Conservation (phyloP, 371 early-diverging fungal species). For the Gilbertella persicaria region DNA sequence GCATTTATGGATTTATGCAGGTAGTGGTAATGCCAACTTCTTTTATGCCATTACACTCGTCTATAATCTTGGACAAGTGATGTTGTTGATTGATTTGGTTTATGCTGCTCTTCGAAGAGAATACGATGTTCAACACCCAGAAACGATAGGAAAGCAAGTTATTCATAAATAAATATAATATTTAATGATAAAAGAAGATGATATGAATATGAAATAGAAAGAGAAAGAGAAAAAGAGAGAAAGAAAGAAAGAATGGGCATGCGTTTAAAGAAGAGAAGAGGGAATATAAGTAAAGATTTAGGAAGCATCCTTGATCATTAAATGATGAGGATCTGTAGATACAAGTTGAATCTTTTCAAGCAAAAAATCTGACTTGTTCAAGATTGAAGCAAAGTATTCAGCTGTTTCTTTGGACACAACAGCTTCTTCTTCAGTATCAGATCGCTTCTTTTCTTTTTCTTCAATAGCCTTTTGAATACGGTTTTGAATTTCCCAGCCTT, state of each 20-base stretch:
- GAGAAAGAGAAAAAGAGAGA: no score
- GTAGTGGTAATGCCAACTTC: constrained; percentile 96
- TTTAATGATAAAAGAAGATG: no score
- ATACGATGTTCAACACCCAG: constrained; percentile 72
- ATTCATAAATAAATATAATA: constrained; percentile 50
- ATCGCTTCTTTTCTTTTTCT: constrained; percentile 68
- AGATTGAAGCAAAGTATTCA: constrained; percentile 64
- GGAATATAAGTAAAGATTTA: not conserved
- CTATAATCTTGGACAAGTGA: constrained; percentile 80
- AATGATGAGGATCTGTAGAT: constrained; percentile 20
- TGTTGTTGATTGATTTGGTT: constrained; percentile 78
- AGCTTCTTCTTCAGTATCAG: constrained; percentile 58
- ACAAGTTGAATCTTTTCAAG: constrained; percentile 45
- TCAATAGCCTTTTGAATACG: constrained; percentile 82
- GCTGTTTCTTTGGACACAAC: constrained; percentile 67
- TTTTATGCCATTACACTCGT: constrained; percentile 95
- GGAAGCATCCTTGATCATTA: not conserved
- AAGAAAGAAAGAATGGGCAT: no score
- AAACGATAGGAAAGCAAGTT: constrained; percentile 57
- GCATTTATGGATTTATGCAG: constrained; percentile 93
- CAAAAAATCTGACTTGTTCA: constrained; percentile 44
- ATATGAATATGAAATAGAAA: no score
- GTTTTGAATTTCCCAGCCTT: constrained; percentile 86
- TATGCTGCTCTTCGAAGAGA: constrained; percentile 75
- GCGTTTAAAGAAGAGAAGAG: not conserved